phyloP scores from a whole-genome alignment of 2,329 filamentous ascomycete genomes.

The Pseudogymnoascus destructans region DNA sequence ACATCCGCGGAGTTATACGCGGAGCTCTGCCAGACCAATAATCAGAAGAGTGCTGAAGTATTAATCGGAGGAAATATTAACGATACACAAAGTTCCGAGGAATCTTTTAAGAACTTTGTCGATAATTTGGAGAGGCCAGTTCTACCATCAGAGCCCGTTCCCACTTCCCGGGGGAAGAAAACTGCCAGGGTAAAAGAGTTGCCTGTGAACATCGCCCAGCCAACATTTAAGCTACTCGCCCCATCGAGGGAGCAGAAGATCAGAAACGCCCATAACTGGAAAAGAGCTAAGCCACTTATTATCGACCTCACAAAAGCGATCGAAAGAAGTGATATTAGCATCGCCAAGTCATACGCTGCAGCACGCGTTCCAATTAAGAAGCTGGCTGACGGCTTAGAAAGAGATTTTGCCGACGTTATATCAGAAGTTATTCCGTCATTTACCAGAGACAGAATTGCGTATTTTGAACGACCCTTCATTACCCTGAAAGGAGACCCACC shows the following conservation, averaged over 20 bases:
- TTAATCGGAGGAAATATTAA: background rate
- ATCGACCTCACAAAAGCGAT: conserved; percentile 1
- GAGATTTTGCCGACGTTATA: conserved; percentile 1
- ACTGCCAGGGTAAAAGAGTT: conserved; percentile 2
- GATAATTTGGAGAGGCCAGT: background rate
- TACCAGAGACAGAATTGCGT: background rate
- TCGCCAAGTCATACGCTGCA: conserved; percentile 1
- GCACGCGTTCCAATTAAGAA: conserved; percentile 2
- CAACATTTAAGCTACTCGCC: conserved; percentile 3
- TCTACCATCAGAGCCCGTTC: background rate
- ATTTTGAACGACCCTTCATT: conserved; percentile 3
- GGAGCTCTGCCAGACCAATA: conserved; percentile 1
- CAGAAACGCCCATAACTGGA: background rate
- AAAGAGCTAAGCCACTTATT: conserved; percentile 3
- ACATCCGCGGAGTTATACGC: background rate
- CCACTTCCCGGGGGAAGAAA: background rate
- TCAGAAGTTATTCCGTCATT: conserved; percentile 6
- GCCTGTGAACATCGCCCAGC: background rate
- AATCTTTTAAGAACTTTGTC: conserved; percentile 3
- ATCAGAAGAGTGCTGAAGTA: background rate
- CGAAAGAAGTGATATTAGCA: background rate
- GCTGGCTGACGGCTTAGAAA: background rate
- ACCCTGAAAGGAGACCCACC: background rate
- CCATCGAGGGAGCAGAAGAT: background rate
- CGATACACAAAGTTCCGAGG: background rate